Evolutionary conservation across 2,329 filamentous ascomycete species (phyloP).

Genomic region (Tolypocladium ophioglossoides): DNA sequence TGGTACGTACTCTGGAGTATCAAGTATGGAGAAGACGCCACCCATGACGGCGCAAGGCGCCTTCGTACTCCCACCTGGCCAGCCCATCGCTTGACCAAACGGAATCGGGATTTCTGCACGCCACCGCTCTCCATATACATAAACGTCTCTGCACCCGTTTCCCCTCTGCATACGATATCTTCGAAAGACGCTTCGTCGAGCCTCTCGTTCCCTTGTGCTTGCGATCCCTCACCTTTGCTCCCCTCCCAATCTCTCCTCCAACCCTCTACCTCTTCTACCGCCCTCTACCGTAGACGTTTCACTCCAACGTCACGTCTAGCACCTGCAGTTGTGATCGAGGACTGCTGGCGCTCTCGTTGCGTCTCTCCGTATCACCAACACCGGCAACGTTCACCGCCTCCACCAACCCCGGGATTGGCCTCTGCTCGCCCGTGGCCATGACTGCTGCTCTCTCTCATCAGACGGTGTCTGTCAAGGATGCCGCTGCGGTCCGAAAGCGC

Average conservation of each 20-base stretch:
- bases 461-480: slow-evolving; percentile 36
- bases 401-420: not conserved
- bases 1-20: not conserved
- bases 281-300: not conserved
- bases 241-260: not conserved
- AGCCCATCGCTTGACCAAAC: not conserved
- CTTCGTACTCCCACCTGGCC: not conserved
- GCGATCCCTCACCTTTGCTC: not conserved
- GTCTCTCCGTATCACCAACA: not conserved
- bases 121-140: slow-evolving; percentile 11
- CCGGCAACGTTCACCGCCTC: not conserved
- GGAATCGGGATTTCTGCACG: not conserved
- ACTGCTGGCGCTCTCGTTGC: not conserved
- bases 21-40: slow-evolving; percentile 6
- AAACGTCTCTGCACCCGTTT: slow-evolving; percentile 9
- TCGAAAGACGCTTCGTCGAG: slow-evolving; percentile 1
- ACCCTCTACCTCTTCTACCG: not conserved
- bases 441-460: slow-evolving; percentile 36
- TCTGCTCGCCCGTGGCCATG: slow-evolving; percentile 22
- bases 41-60: slow-evolving; percentile 2
- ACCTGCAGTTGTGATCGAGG: not conserved
- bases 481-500: slow-evolving; percentile 52
- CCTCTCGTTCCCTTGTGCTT: not conserved
- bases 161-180: slow-evolving; percentile 3
- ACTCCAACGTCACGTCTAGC: not conserved